Conservation (phyloP, 2,329 filamentous ascomycete genomes). For the Trichoderma gracile region DNA sequence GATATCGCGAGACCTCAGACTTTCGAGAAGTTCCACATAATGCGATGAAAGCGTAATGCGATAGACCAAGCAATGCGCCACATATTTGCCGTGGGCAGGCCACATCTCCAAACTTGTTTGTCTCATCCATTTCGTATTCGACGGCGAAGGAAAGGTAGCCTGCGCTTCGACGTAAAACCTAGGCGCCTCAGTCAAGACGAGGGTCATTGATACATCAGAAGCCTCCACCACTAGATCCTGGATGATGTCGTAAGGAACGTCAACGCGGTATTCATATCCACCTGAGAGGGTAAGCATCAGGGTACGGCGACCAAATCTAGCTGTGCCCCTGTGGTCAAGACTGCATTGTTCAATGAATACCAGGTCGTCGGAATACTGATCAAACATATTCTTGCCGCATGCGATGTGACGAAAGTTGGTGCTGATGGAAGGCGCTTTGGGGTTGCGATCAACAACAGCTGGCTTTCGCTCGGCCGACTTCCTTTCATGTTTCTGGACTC, state of each 20-base stretch:
- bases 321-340: constrained; percentile 29
- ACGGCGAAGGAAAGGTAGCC: background rate
- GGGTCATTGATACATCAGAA: constrained; percentile 43
- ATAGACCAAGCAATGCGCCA: constrained; percentile 50
- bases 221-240: constrained; percentile 46
- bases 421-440: constrained; percentile 29
- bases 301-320: constrained; percentile 46
- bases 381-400: constrained; percentile 53
- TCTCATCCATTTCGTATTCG: constrained; percentile 33
- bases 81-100: constrained; percentile 37
- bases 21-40: constrained; percentile 28
- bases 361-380: constrained; percentile 35
- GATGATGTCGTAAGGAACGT: constrained; percentile 53
- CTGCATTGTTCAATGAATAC: constrained; percentile 47
- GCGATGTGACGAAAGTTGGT: constrained; percentile 34
- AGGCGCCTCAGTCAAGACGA: constrained; percentile 56
- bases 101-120: constrained; percentile 33
- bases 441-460: constrained; percentile 18
- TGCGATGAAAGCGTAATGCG: constrained; percentile 33
- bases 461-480: constrained; percentile 4
- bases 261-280: constrained; percentile 37
- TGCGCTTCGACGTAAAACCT: constrained; percentile 44
- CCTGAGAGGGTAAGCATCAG: constrained; percentile 43
- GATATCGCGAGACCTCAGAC: constrained; percentile 31
- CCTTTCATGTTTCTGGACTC: constrained; percentile 34